phyloP scores from a whole-genome alignment of 2,329 filamentous ascomycete genomes.

The Aspergillus ochraceus region DNA sequence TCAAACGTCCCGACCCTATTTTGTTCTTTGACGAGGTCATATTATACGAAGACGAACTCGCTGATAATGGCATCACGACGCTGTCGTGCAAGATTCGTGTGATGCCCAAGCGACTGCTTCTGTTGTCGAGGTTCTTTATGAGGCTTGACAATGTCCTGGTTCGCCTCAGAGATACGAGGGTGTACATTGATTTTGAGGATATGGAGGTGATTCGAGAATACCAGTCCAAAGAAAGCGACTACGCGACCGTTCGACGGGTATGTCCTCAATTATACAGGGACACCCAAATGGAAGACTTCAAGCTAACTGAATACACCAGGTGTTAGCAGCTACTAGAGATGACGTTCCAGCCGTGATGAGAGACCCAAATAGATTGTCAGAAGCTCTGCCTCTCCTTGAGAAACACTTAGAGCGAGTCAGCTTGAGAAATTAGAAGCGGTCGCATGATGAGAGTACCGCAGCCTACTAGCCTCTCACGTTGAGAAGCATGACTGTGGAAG shows the following conservation, averaged over 20 bases:
- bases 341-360: slow-evolving; percentile 75
- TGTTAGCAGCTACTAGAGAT: slow-evolving; percentile 60
- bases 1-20: slow-evolving; percentile 88
- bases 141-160: slow-evolving; percentile 87
- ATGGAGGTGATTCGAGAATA: slow-evolving; percentile 85
- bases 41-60: slow-evolving; percentile 94
- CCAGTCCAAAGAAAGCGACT: slow-evolving; percentile 79
- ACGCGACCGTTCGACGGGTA: slow-evolving; percentile 73
- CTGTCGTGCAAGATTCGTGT: slow-evolving; percentile 89
- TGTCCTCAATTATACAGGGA: not conserved
- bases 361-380: slow-evolving; percentile 74
- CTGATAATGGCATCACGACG: slow-evolving; percentile 93
- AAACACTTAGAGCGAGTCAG: slow-evolving; percentile 61
- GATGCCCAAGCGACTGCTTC: slow-evolving; percentile 82
- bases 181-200: slow-evolving; percentile 85
- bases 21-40: slow-evolving; percentile 96
- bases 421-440: slow-evolving; percentile 14
- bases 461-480: not conserved
- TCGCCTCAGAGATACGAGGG: slow-evolving; percentile 80
- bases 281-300: not conserved
- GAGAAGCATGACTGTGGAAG: not conserved
- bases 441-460: not conserved
- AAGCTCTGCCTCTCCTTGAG: slow-evolving; percentile 70
- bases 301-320: slow-evolving; percentile 31
- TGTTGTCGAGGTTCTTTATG: slow-evolving; percentile 88